These are phyloP conservation scores for Beauveria rudraprayagi DNA, from an alignment of 2,329 filamentous ascomycete species.

Conservation along the genomic window DNA sequence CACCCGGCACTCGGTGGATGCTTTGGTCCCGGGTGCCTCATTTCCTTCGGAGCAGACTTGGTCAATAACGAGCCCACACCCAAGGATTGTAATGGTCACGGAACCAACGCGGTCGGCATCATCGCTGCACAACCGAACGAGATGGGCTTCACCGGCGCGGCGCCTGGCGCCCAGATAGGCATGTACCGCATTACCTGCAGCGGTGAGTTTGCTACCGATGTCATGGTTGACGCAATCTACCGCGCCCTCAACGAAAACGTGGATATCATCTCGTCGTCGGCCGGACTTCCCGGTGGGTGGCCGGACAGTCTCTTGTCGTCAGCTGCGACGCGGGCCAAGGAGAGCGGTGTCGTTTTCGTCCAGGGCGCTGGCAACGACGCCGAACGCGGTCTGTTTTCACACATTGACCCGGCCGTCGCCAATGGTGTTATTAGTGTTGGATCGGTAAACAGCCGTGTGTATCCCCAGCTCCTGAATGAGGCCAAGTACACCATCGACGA, in stretches of 20 bases:
- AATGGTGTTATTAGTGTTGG: conserved; percentile 35
- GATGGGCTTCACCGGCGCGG: conserved; percentile 31
- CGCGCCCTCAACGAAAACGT: conserved; percentile 32
- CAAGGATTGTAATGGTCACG: conserved; percentile 32
- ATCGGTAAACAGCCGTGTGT: conserved; percentile 32
- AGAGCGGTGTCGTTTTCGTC: conserved; percentile 32
- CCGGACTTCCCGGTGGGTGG: conserved; percentile 25
- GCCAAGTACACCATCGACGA: conserved; percentile 28
- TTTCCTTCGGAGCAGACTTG: conserved; percentile 36
- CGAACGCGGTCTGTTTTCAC: conserved; percentile 31
- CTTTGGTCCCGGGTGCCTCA: conserved; percentile 37
- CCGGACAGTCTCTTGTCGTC: conserved; percentile 24
- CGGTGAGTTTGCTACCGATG: conserved; percentile 25
- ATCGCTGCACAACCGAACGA: conserved; percentile 32
- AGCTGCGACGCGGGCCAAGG: conserved; percentile 33
- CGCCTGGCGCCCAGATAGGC: conserved; percentile 30
- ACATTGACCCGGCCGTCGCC: conserved; percentile 23
- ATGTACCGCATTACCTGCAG: conserved; percentile 29
- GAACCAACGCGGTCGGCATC: conserved; percentile 38
- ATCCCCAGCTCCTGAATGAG: conserved; percentile 29
- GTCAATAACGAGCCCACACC: conserved; percentile 31
- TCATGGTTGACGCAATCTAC: conserved; percentile 30
- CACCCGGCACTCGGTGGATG: conserved; percentile 40
- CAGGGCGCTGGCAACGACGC: conserved; percentile 38
- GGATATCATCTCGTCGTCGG: conserved; percentile 30